These are phyloP conservation scores for Clonostachys solani DNA, from an alignment of 2,329 filamentous ascomycete genomes.

Conservation along the genomic window DNA sequence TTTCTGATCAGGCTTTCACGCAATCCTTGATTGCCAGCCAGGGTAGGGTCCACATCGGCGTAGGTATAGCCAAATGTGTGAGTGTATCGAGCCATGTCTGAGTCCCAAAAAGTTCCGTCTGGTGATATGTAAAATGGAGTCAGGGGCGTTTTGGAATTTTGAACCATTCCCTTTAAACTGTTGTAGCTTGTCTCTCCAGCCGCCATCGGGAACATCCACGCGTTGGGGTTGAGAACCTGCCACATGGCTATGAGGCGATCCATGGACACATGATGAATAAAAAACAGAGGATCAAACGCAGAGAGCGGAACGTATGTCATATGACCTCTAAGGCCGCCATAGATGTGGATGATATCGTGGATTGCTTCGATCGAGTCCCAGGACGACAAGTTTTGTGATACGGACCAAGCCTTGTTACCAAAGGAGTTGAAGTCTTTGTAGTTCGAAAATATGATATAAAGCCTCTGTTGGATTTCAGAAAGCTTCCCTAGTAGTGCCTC, in stretches of 20 bases:
- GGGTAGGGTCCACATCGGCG: constrained; percentile 44
- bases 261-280: constrained; percentile 71
- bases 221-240: constrained; percentile 67
- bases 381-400: constrained; percentile 35
- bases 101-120: constrained; percentile 64
- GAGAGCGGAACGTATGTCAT: constrained; percentile 69
- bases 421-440: constrained; percentile 66
- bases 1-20: constrained; percentile 27
- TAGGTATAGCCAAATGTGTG: constrained; percentile 71
- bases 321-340: constrained; percentile 58
- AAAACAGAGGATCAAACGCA: constrained; percentile 77
- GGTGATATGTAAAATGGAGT: constrained; percentile 61
- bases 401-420: constrained; percentile 63
- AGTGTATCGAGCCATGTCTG: constrained; percentile 54
- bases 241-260: constrained; percentile 75
- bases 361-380: constrained; percentile 63
- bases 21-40: constrained; percentile 13
- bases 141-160: constrained; percentile 52
- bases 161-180: constrained; percentile 44
- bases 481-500: constrained; percentile 38
- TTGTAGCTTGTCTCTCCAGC: constrained; percentile 59
- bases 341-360: constrained; percentile 59
- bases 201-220: constrained; percentile 56
- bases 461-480: constrained; percentile 52
- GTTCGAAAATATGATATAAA: constrained; percentile 64